These are phyloP conservation scores for Phaseolus lunatus DNA, from an alignment of 306 rosid species.

Conservation along the genomic window DNA sequence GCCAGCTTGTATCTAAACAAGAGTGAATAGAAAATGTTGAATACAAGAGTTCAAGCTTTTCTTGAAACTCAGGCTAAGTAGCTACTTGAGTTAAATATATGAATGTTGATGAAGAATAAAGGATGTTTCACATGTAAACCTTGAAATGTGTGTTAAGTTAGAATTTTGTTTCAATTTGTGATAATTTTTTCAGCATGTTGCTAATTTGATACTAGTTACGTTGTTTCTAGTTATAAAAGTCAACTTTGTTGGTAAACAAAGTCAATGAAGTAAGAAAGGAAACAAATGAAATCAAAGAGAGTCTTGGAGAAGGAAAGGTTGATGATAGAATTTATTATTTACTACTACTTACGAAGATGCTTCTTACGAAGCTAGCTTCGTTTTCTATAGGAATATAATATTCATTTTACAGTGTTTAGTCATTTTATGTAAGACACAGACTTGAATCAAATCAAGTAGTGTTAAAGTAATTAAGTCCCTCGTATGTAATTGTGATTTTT, in stretches of 20 bases:
- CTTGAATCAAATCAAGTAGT: too few species aligned
- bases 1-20: conserved; percentile 34
- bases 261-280: conserved; percentile 7
- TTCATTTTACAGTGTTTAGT: too few species aligned
- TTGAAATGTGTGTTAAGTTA: conserved; percentile 17
- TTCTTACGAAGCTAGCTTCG: not conserved
- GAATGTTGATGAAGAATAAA: conserved; percentile 14
- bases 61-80: conserved; percentile 1
- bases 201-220: not conserved
- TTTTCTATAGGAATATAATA: not conserved
- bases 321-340: not conserved
- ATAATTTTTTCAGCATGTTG: conserved; percentile 20
- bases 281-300: not conserved
- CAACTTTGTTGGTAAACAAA: conserved; percentile 39
- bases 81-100: conserved; percentile 35
- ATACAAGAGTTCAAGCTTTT: not conserved
- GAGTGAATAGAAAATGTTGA: conserved; percentile 1
- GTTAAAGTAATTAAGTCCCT: too few species aligned
- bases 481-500: too few species aligned
- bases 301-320: not conserved
- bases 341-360: not conserved
- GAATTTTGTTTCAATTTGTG: not conserved
- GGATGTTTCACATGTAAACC: conserved; percentile 29
- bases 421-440: too few species aligned
- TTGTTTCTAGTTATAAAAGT: not conserved